Percentiles rank a stretch among this genome's conserved stretches.
These are phyloP conservation scores for Kurtzmaniella quercitrusa DNA, from an alignment of 1,139 yeast genomes.

Conservation along the genomic window DNA sequence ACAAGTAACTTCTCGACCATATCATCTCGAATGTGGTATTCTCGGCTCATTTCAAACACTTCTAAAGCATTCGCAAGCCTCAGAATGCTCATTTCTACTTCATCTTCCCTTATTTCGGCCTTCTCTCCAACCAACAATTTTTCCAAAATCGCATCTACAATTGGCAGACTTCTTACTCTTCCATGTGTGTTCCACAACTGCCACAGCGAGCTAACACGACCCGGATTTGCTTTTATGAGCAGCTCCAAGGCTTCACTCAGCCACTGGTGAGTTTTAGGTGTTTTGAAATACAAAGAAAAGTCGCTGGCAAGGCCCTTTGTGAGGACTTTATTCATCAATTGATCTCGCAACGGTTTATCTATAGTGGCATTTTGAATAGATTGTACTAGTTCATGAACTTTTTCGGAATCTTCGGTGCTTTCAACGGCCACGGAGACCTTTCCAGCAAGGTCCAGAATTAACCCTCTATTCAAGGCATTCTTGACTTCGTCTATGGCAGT, in stretches of 20 bases:
- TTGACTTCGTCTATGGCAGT: not conserved
- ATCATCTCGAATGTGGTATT: slow-evolving; percentile 2
- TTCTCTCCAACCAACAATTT: slow-evolving; percentile 8
- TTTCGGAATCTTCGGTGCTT: not conserved
- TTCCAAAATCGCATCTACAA: slow-evolving; percentile 5
- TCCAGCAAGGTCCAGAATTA: not conserved
- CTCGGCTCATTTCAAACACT: not conserved
- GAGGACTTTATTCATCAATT: slow-evolving; percentile 13
- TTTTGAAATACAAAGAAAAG: slow-evolving; percentile 30
- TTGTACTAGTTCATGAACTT: slow-evolving; percentile 2
- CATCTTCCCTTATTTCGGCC: slow-evolving; percentile 6
- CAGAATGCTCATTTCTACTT: slow-evolving; percentile 1
- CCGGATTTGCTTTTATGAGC: slow-evolving; percentile 34
- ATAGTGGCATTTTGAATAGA: slow-evolving; percentile 1
- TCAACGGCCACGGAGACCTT: slow-evolving; percentile 1
- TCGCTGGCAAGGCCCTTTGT: slow-evolving; percentile 19
- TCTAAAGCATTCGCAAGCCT: not conserved
- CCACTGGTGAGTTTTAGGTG: slow-evolving; percentile 14
- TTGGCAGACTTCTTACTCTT: slow-evolving; percentile 5
- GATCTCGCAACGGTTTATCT: not conserved
- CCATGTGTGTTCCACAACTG: slow-evolving; percentile 29
- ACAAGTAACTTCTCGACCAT: slow-evolving; percentile 15
- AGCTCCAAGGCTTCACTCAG: slow-evolving; percentile 16
- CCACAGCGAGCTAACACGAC: slow-evolving; percentile 33
- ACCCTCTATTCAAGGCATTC: not conserved